Evolutionary conservation across 2,329 filamentous ascomycete genomes (phyloP).

Genomic region (Colletotrichum navitas): DNA sequence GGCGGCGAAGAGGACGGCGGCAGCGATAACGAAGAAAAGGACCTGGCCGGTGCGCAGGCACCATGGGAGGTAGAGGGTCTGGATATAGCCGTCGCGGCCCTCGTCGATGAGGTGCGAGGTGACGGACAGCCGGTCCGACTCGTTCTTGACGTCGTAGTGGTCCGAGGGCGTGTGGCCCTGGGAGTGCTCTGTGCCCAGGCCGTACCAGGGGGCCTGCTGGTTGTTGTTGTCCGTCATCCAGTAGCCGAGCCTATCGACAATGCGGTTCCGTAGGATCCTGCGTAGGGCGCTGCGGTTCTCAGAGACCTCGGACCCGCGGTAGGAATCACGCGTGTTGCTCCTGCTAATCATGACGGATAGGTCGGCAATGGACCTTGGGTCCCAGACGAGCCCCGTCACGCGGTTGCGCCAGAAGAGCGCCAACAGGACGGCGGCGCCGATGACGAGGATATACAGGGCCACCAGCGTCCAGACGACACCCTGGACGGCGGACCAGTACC

Average conservation of each 20-base stretch:
- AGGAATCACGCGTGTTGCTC: constrained; percentile 82
- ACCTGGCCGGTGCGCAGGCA: constrained; percentile 77
- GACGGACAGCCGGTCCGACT: constrained; percentile 46
- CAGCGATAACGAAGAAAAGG: constrained; percentile 73
- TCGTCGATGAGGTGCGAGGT: constrained; percentile 51
- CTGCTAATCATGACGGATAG: constrained; percentile 82
- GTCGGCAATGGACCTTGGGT: constrained; percentile 85
- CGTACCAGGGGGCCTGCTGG: constrained; percentile 78
- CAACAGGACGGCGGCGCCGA: constrained; percentile 69
- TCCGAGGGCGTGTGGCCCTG: constrained; percentile 42
- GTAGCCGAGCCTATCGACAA: constrained; percentile 83
- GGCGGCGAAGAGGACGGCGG: constrained; percentile 73
- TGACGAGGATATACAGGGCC: constrained; percentile 77
- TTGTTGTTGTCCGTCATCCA: constrained; percentile 80
- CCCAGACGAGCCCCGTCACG: constrained; percentile 86
- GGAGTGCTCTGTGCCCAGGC: constrained; percentile 73
- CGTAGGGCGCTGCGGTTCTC: constrained; percentile 64
- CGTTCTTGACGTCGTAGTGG: constrained; percentile 42
- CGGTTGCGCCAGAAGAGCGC: constrained; percentile 74
- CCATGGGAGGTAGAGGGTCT: constrained; percentile 79
- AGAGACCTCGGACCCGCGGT: constrained; percentile 75
- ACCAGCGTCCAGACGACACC: constrained; percentile 84
- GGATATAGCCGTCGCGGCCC: constrained; percentile 61
- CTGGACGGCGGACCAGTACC: constrained; percentile 85
- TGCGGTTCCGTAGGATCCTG: constrained; percentile 65